These are phyloP conservation scores for Salinomyces thailandicus DNA, from an alignment of 2,329 filamentous ascomycete species.

Conservation along the genomic window DNA sequence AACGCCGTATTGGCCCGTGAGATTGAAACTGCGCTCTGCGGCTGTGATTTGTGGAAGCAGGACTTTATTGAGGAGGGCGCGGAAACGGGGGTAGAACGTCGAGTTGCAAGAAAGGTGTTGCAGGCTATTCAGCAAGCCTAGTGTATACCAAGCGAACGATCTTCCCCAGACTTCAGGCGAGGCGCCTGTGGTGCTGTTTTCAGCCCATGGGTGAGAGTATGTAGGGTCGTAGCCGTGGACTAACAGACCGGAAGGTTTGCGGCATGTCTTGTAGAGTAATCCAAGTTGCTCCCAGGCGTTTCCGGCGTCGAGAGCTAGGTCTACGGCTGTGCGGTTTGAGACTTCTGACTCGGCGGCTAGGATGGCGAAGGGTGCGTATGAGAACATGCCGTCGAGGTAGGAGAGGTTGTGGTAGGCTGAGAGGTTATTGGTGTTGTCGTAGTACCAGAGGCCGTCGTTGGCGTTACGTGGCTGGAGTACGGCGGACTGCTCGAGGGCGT, in stretches of 20 bases:
- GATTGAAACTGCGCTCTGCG: conserved; percentile 23
- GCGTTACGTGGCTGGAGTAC: conserved; percentile 21
- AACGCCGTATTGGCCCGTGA: conserved; percentile 33
- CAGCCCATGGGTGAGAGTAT: conserved; percentile 42
- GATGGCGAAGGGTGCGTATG: conserved; percentile 35
- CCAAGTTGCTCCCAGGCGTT: conserved; percentile 33
- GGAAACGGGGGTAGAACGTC: conserved; percentile 11
- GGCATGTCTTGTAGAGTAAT: conserved; percentile 36
- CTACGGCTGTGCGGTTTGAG: conserved; percentile 2
- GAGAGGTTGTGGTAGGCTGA: conserved; percentile 40
- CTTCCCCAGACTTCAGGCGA: conserved; percentile 46
- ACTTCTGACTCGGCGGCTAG: conserved; percentile 14
- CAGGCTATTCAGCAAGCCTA: conserved; percentile 41
- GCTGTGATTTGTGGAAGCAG: conserved; percentile 29
- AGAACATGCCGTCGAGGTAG: conserved; percentile 46
- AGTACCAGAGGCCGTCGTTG: conserved; percentile 28
- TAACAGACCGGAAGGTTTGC: conserved; percentile 34
- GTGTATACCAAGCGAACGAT: conserved; percentile 45
- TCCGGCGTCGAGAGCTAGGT: conserved; percentile 11
- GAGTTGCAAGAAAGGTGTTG: conserved; percentile 28
- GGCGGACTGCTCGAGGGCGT: conserved; percentile 18
- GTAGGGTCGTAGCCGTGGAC: conserved; percentile 47
- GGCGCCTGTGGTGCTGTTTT: conserved; percentile 37
- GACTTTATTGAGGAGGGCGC: conserved; percentile 30
- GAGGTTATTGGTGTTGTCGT: conserved; percentile 15